Percentiles rank a stretch among this genome's conserved stretches.
Conservation (phyloP, 495 filamentous ascomycete genomes). For the Trichocladium antarcticum region DNA sequence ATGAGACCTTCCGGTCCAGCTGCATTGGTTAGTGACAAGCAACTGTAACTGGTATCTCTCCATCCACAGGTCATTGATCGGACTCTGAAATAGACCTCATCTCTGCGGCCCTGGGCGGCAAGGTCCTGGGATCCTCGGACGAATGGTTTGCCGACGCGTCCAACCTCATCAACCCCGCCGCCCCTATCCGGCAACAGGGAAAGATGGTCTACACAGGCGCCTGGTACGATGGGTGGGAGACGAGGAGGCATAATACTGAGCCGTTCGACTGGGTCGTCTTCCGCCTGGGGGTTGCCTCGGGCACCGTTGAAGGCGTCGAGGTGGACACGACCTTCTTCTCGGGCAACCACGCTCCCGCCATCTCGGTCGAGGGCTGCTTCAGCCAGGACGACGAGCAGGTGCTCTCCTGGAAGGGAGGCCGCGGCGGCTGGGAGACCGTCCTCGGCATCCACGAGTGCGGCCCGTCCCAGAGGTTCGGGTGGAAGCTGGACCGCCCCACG, state of each 20-base stretch:
- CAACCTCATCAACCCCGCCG: slow-evolving; percentile 65
- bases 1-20: slow-evolving; percentile 57
- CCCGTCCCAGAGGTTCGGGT: slow-evolving; percentile 64
- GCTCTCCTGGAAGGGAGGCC: slow-evolving; percentile 43
- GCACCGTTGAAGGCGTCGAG: slow-evolving; percentile 66
- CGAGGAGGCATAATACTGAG: slow-evolving; percentile 68
- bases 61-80: too few relatives aligned
- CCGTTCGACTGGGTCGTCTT: slow-evolving; percentile 80
- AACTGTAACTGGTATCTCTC: too few relatives aligned
- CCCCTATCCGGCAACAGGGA: slow-evolving; percentile 65
- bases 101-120: slow-evolving; percentile 60
- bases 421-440: slow-evolving; percentile 61
- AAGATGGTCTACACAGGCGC: slow-evolving; percentile 77
- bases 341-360: slow-evolving; percentile 77
- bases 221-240: slow-evolving; percentile 97
- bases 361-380: slow-evolving; percentile 71
- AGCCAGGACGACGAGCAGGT: slow-evolving; percentile 49
- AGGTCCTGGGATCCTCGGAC: slow-evolving; percentile 66
- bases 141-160: slow-evolving; percentile 80
- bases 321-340: slow-evolving; percentile 79
- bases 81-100: slow-evolving; percentile 50
- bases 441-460: slow-evolving; percentile 60
- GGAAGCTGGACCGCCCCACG: slow-evolving; percentile 53
- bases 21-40: slow-evolving; percentile 47
- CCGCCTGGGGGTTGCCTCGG: slow-evolving; percentile 65